Conservation (phyloP, 2,329 filamentous ascomycete species). For the Ceratocystiopsis brevicomis region DNA sequence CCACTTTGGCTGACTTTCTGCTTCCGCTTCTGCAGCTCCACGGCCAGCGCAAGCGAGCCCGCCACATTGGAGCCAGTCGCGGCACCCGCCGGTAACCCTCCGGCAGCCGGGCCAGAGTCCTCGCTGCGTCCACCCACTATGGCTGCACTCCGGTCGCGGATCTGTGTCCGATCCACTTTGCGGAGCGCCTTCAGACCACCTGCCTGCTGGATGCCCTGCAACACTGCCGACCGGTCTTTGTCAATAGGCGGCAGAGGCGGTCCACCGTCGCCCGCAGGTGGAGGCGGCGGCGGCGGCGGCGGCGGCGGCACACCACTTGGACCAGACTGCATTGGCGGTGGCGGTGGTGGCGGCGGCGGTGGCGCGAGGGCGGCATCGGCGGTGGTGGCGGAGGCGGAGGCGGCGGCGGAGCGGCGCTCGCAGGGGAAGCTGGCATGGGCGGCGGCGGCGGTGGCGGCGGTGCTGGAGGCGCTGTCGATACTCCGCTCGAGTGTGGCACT, state of each 20-base stretch:
- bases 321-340: constrained; percentile 18
- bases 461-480: not conserved
- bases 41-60: constrained; percentile 68
- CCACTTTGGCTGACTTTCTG: constrained; percentile 88
- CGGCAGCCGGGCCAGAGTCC: constrained; percentile 31
- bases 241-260: constrained; percentile 27
- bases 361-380: not conserved
- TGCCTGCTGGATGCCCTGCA: constrained; percentile 54
- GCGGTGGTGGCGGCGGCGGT: constrained; percentile 12
- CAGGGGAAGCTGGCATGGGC: not conserved
- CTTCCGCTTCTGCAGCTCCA: constrained; percentile 64
- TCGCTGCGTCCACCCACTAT: constrained; percentile 28
- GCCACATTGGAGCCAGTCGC: constrained; percentile 40
- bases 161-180: constrained; percentile 53
- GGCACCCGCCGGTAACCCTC: constrained; percentile 28
- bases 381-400: constrained; percentile 22
- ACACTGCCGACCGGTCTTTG: constrained; percentile 36
- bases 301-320: constrained; percentile 19
- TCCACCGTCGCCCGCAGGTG: constrained; percentile 18
- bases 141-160: constrained; percentile 52
- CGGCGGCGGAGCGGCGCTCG: constrained; percentile 16
- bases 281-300: constrained; percentile 27
- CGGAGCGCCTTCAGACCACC: constrained; percentile 50
- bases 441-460: not conserved
- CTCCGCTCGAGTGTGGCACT: no score